Conservation (phyloP, 2,329 filamentous ascomycete species). For the Diaporthe capsici region DNA sequence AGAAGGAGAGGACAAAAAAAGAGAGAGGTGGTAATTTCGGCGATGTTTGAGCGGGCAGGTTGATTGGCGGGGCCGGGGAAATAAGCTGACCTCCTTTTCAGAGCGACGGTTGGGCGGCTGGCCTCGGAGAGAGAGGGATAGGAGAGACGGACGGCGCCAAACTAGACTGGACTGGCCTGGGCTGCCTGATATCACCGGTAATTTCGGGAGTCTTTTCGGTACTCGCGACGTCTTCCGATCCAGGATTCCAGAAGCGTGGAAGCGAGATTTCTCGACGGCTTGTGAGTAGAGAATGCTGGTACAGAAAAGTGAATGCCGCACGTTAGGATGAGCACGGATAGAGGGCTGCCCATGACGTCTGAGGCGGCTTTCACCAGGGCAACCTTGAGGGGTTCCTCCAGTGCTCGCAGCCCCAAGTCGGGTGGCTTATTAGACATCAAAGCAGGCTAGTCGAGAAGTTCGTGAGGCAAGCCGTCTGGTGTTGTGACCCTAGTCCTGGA, state of each 20-base stretch:
- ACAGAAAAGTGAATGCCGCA: conserved; percentile 1
- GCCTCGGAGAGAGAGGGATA: neutral
- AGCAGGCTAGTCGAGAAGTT: conserved; percentile 2
- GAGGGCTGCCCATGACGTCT: conserved; percentile 24
- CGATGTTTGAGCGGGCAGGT: conserved; percentile 15
- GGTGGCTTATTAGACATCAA: neutral
- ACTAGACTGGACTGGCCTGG: neutral
- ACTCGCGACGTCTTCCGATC: conserved; percentile 13
- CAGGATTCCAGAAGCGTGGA: conserved; percentile 21
- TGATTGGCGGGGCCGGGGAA: conserved; percentile 37
- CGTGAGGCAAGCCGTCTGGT: conserved; percentile 22
- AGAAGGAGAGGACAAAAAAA: neutral
- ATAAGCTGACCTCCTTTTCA: conserved; percentile 38
- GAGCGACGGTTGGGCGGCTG: conserved; percentile 1
- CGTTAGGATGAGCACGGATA: conserved; percentile 5
- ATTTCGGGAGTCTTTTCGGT: conserved; percentile 29
- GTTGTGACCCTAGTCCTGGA: conserved; percentile 4
- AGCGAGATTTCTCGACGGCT: conserved; percentile 23
- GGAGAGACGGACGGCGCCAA: conserved; percentile 7
- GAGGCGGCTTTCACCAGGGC: conserved; percentile 8
- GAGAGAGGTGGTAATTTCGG: conserved; percentile 29
- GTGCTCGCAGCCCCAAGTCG: neutral
- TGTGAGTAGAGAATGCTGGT: neutral
- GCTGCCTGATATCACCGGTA: conserved; percentile 25
- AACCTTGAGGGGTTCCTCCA: neutral